Conservation (phyloP, 306 rosid species). For the Lathyrus sativus region DNA sequence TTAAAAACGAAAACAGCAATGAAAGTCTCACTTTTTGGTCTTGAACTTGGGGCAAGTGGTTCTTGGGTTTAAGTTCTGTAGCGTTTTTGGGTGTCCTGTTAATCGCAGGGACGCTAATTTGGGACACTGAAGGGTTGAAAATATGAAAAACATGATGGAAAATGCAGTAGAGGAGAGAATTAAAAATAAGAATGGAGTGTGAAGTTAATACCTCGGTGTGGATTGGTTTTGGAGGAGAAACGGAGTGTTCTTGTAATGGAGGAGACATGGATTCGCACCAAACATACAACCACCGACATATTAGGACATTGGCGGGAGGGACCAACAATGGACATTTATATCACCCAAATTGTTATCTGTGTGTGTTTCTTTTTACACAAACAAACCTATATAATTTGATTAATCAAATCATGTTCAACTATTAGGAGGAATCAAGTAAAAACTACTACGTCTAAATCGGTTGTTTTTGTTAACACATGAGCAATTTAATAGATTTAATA, state of each 20-base stretch:
- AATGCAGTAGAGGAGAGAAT: neutral
- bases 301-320: too few relatives aligned
- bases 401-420: too few relatives aligned
- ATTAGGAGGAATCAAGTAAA: too few relatives aligned
- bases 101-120: conserved; percentile 48
- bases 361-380: too few relatives aligned
- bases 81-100: conserved; percentile 49
- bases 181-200: neutral
- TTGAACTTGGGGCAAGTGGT: conserved; percentile 26
- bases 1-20: neutral
- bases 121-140: conserved; percentile 37
- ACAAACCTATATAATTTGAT: too few relatives aligned
- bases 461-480: too few relatives aligned
- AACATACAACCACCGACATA: too few relatives aligned
- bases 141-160: neutral
- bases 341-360: too few relatives aligned
- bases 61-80: conserved; percentile 23
- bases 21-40: conserved; percentile 42
- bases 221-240: neutral
- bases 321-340: too few relatives aligned
- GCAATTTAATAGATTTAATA: too few relatives aligned
- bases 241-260: neutral
- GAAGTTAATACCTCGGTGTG: neutral
- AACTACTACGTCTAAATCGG: too few relatives aligned
- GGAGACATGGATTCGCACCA: neutral